Evolutionary conservation across 2,329 filamentous ascomycete genomes (phyloP).

Genomic region (Colletotrichum destructivum): DNA sequence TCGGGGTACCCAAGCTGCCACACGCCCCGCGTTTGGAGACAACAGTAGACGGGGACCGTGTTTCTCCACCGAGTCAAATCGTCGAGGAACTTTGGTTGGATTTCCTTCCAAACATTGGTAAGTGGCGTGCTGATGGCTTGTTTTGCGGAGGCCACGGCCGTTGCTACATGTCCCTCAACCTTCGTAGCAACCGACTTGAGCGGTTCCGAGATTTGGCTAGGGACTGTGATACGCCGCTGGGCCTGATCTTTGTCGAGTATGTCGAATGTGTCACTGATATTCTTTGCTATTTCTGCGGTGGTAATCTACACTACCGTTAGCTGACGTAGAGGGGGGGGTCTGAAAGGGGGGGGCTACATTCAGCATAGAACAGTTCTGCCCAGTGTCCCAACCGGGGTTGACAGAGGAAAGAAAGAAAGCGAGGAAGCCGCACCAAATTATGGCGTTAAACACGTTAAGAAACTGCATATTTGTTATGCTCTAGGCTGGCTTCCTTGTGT

Average conservation of each 20-base stretch:
- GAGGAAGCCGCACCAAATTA: background rate
- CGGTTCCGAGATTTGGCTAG: background rate
- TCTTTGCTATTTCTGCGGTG: background rate
- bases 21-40: slow-evolving; percentile 3
- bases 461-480: background rate
- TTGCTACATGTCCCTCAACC: background rate
- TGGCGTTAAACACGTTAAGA: background rate
- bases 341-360: background rate
- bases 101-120: background rate
- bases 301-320: slow-evolving; percentile 1
- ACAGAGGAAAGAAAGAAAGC: background rate
- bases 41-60: slow-evolving; percentile 1
- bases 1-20: slow-evolving; percentile 10
- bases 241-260: background rate
- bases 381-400: background rate
- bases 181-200: background rate
- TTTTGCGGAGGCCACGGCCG: background rate
- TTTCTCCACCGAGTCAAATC: background rate
- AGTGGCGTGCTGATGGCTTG: background rate
- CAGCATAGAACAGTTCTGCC: background rate
- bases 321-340: background rate
- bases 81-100: background rate
- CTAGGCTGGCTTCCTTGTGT: background rate
- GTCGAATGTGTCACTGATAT: background rate
- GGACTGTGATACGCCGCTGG: background rate